These are phyloP conservation scores for Przewalskia tangutica DNA, from an alignment of 257 asterid species.

Conservation along the genomic window DNA sequence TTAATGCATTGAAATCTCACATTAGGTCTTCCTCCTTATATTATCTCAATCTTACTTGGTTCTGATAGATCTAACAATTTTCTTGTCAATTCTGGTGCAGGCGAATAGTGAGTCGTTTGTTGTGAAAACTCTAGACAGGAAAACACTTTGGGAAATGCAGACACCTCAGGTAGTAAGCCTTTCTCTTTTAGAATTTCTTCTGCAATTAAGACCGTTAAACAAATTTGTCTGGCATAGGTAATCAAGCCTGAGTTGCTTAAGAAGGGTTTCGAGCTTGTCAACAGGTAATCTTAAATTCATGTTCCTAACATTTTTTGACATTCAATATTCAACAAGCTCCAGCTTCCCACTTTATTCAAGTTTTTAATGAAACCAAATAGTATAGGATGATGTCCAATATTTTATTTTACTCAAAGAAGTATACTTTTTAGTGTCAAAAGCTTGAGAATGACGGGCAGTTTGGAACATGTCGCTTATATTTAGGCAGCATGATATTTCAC, in stretches of 20 bases:
- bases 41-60: neutral
- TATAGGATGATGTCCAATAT: neutral
- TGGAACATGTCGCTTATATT: neutral
- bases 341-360: neutral
- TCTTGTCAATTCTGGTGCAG: conserved; percentile 24
- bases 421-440: neutral
- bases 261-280: conserved; percentile 84
- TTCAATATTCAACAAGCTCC: neutral
- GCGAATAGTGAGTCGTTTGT: conserved; percentile 77
- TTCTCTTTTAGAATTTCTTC: neutral
- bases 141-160: conserved; percentile 98
- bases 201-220: neutral
- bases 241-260: conserved; percentile 81
- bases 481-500: neutral
- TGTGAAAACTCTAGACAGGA: conserved; percentile 77
- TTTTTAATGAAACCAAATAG: neutral
- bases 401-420: neutral
- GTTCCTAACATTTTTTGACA: neutral
- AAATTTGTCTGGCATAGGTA: conserved; percentile 36
- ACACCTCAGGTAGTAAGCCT: conserved; percentile 74
- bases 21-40: neutral
- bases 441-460: neutral
- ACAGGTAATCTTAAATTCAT: conserved; percentile 33
- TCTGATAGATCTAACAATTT: neutral
- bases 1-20: neutral